Evolutionary conservation across 768 basidiomycete species (phyloP), one percentile per base, ranked within the genome.

Genomic region (Xerocomellus chrysenteron): DNA sequence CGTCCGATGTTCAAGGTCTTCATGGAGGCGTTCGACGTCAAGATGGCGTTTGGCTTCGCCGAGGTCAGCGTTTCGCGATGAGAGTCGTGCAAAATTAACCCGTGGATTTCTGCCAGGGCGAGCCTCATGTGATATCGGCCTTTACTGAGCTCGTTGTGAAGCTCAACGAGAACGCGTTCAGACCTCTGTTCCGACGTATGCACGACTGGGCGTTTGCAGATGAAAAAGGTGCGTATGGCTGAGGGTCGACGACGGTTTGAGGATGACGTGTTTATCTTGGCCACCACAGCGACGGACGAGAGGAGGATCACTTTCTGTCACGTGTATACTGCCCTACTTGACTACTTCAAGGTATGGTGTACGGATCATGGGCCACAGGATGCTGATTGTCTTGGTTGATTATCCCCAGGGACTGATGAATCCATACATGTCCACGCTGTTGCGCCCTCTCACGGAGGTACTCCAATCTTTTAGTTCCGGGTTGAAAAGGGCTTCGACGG

Each of bases 121-220:
- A 86, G 69, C 62, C 68, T 8, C 68, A 71, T 42, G 74, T 83
- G 11, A 83, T 91, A 54, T 69, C 80, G 2, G 87, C 94, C 0
- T 98, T 97, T 80, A 79, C 87, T 12, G 92, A 96, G 70, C 76
- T 98, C 10, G 90, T 94, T 12, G 84, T 92, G 52, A 98, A 98
- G 72, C 78, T 99, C 51, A 97, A 95, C 66, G 97, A 98, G 63
- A 83, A 84, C 0, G 81, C 88, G 0, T 98, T 99, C 84, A 82
- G 85, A 59, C 94, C 96, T 1, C 75, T 98, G 16, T 96, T 98
- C 82, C 85, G 94, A 52, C 86, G 87, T 52, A 72, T 95, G 55
- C 94, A 92, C 65, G 97, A 99, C 68, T 99, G 97, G 97, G 94
- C 94, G 0, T 94, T 94, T 64, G 81, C 79, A 1, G 76, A 77